Evolutionary conservation across 306 rosid genomes (phyloP).

Genomic region (Cyamopsis tetragonoloba): DNA sequence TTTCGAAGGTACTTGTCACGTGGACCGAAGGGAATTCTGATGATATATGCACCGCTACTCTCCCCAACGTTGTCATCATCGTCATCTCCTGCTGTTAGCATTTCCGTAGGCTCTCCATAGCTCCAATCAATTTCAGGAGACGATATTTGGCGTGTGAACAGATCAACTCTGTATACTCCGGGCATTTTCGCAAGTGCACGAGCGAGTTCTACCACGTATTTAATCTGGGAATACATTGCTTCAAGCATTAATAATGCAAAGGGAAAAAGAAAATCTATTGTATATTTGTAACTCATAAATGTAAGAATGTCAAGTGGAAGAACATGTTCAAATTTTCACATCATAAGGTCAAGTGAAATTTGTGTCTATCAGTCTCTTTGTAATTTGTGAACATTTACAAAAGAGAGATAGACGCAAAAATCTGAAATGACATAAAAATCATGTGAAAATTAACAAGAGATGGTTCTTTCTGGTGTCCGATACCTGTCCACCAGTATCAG

Average conservation of each 20-base stretch:
- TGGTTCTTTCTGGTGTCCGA: no score
- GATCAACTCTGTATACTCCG: conserved; percentile 85
- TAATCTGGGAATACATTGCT: conserved; percentile 46
- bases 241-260: conserved; percentile 11
- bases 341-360: no score
- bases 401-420: no score
- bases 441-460: no score
- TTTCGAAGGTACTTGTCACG: conserved; percentile 73
- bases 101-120: conserved; percentile 90
- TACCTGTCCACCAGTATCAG: conserved; percentile 99
- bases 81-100: conserved; percentile 65
- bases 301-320: not conserved
- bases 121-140: conserved; percentile 91
- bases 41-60: conserved; percentile 87
- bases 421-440: no score
- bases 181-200: conserved; percentile 89
- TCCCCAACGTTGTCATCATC: conserved; percentile 59
- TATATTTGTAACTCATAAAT: not conserved
- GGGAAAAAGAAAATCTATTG: not conserved
- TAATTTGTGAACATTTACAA: no score
- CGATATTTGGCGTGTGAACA: conserved; percentile 78
- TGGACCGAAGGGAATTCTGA: conserved; percentile 88
- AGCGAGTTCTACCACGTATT: conserved; percentile 87
- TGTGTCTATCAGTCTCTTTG: no score
- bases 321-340: no score